phyloP scores from a whole-genome alignment of 805 yeast species.

The Yamadazyma ubonensis region DNA sequence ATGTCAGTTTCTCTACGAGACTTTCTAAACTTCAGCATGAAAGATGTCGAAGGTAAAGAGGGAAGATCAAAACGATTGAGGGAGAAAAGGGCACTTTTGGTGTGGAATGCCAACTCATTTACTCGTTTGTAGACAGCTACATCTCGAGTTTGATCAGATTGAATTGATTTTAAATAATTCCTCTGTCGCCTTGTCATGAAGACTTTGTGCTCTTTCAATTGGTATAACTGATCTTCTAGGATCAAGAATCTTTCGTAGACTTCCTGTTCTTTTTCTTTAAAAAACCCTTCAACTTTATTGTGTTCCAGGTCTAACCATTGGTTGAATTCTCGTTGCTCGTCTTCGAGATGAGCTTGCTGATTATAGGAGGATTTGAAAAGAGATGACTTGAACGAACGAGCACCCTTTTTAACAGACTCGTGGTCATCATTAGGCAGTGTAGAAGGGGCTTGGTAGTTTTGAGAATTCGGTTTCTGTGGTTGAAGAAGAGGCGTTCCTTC shows the following conservation, averaged over 20 bases:
- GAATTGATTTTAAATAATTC: conserved; percentile 10
- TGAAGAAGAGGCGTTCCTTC: conserved; percentile 30
- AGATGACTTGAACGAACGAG: conserved; percentile 10
- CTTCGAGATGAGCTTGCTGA: neutral
- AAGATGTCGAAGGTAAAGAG: conserved; percentile 38
- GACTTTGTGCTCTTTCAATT: conserved; percentile 53
- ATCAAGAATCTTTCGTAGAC: conserved; percentile 57
- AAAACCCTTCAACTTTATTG: conserved; percentile 60
- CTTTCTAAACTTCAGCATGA: conserved; percentile 21
- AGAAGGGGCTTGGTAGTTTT: neutral
- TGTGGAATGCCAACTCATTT: conserved; percentile 30
- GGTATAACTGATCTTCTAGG: conserved; percentile 67
- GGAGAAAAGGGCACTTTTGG: conserved; percentile 22
- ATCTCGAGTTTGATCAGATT: conserved; percentile 4
- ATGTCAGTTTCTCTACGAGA: conserved; percentile 13
- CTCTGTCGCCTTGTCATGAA: conserved; percentile 6
- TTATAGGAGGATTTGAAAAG: conserved; percentile 8
- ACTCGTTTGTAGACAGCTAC: conserved; percentile 16
- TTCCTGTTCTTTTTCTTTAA: conserved; percentile 56
- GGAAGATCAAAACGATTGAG: conserved; percentile 39
- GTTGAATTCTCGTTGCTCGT: conserved; percentile 39
- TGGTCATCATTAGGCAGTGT: neutral
- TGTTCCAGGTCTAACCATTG: conserved; percentile 67
- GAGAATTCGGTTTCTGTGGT: conserved; percentile 14
- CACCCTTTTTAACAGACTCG: conserved; percentile 2